Base-by-base conservation (phyloP, 2,329 filamentous ascomycete species). In the Microsporum canis region DNA sequence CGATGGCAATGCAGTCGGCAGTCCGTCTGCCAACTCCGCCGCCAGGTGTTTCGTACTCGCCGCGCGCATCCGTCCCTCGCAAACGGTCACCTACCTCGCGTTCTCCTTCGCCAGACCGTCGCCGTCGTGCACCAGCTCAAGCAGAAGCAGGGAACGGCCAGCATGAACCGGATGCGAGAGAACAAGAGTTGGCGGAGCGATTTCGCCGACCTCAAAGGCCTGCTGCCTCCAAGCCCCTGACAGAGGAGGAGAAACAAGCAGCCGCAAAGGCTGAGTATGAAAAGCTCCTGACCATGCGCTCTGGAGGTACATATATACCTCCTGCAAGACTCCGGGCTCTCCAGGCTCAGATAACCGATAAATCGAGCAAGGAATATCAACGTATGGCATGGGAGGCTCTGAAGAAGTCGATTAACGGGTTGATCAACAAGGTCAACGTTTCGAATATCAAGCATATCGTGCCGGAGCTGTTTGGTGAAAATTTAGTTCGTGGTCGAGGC, bases 351-450 rank as follows among this genome's bases (percentile, higher is more conserved):
- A 96, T 99, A 74, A 96, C 91, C 64, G 94, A 99, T 77, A 96
- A 95, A 80, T 86, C 83, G 60, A 95, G 87, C 75, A 95, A 96
- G 75, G 94, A 97, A 77, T 97, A 96, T 72, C 94, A 97, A 81
- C 89, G 94, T 69, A 95, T 99, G 89, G 91, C 91, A 6, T 99
- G 94, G 94, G 94, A 99, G 76, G 92, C 92, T 10, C 79, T 99
- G 70, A 99, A 99, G 79, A 99, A 99, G 80, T 94, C 89, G 57
- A 96, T 99, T 77, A 97, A 99, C 72, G 94, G 94, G 68, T 78
- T 99, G 66, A 96, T 99, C 81, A 99, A 99, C 82, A 99, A 99
- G 79, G 88, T 96, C 79, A 97, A 97, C 76, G 89, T 92, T 61
- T 89, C 88, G 38, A 99, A 99, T 74, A 97, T 99, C 81, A 97